Conservation (phyloP, 192 early-diverging fungal species). For the Dissophora ornata region DNA sequence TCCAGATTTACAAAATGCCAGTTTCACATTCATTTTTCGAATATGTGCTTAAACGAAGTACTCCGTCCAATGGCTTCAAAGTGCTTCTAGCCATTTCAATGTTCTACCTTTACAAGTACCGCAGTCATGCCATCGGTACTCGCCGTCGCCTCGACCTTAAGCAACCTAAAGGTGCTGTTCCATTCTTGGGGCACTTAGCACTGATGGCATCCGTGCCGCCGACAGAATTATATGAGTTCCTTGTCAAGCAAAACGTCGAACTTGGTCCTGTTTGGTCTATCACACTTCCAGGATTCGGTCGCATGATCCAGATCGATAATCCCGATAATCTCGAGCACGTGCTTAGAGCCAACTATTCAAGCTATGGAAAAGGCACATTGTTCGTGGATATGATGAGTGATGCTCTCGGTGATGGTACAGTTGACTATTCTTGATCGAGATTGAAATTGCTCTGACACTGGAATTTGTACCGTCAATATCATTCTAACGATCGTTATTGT, state of each 20-base stretch:
- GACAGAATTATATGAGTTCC: slow-evolving; percentile 4
- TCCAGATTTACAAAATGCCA: too few relatives aligned
- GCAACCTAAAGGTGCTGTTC: slow-evolving; percentile 3
- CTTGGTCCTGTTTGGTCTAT: slow-evolving; percentile 29
- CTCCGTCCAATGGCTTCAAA: too few relatives aligned
- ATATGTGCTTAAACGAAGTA: too few relatives aligned
- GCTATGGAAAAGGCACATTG: background rate
- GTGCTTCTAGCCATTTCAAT: background rate
- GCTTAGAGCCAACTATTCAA: slow-evolving; percentile 12
- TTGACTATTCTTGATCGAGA: background rate
- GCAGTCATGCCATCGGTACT: slow-evolving; percentile 1
- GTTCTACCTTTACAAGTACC: background rate
- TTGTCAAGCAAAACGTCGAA: slow-evolving; percentile 19
- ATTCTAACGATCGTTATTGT: background rate
- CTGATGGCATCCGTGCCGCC: slow-evolving; percentile 1
- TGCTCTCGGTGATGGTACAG: background rate
- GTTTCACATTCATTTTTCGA: too few relatives aligned
- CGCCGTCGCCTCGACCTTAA: slow-evolving; percentile 5
- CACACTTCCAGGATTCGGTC: slow-evolving; percentile 7
- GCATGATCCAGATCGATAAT: slow-evolving; percentile 8
- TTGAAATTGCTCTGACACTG: background rate
- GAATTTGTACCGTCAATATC: background rate
- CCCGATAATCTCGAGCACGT: slow-evolving; percentile 10
- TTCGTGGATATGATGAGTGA: background rate
- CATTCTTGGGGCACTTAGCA: slow-evolving; percentile 1